Conservation (phyloP, 192 early-diverging fungal species). For the Entophlyctis helioformis region DNA sequence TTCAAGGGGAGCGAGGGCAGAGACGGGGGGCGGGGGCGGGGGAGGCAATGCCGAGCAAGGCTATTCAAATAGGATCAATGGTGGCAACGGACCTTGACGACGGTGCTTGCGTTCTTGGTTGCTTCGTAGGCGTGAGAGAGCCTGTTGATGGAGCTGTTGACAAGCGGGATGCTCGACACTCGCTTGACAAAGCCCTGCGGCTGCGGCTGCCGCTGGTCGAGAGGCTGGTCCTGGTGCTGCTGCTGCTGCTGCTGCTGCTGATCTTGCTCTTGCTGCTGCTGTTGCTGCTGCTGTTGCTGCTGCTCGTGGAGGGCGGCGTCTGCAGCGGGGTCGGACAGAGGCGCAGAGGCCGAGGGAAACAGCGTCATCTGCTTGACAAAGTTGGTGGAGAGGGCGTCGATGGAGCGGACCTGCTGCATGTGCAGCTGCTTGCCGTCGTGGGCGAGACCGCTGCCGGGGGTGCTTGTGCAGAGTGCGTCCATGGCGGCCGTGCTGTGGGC, state of each 20-base stretch:
- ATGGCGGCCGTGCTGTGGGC: not conserved
- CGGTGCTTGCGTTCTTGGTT: conserved; percentile 48
- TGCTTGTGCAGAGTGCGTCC: not conserved
- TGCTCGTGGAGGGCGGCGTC: not conserved
- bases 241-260: no score
- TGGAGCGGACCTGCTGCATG: no score
- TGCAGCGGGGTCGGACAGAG: not conserved
- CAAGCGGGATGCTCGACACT: conserved; percentile 65
- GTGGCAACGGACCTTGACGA: conserved; percentile 35
- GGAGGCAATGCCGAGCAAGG: no score
- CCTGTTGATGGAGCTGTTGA: conserved; percentile 53
- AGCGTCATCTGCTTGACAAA: not conserved
- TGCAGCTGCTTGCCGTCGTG: not conserved
- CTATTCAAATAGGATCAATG: no score
- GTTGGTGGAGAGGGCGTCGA: no score
- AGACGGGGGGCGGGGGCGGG: no score
- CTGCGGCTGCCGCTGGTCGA: conserved; percentile 11
- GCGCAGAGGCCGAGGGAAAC: not conserved
- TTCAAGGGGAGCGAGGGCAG: no score
- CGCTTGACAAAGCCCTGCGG: conserved; percentile 70
- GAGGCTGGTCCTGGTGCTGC: not conserved
- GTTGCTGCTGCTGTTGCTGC: not conserved
- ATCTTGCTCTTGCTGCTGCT: no score
- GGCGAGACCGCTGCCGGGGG: not conserved
- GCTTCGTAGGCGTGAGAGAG: conserved; percentile 53